A percentile compares a stretch with the other conserved stretches of the same genome.
Conservation (phyloP, 2,329 filamentous ascomycete genomes). For the Neonectria coccinea region DNA sequence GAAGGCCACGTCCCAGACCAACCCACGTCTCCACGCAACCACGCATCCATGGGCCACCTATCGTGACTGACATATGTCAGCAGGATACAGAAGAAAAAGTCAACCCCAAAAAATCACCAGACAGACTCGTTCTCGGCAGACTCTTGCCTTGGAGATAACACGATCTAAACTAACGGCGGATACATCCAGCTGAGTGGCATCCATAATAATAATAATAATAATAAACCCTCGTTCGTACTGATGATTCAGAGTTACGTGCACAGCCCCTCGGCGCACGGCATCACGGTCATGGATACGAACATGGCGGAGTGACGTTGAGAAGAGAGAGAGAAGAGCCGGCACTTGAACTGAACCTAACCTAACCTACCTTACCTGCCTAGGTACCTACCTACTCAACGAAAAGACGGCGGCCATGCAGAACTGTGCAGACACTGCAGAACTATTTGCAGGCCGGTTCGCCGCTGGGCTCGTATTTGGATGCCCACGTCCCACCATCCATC, state of each 20-base stretch:
- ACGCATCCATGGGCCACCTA: background rate
- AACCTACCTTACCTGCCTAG: background rate
- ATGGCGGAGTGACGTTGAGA: constrained; percentile 9
- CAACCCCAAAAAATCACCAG: background rate
- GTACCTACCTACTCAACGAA: background rate
- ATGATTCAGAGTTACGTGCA: constrained; percentile 11
- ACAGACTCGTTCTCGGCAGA: no score
- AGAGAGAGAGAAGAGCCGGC: constrained; percentile 4
- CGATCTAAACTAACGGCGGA: background rate
- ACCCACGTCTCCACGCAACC: constrained; percentile 18
- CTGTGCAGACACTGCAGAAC: constrained; percentile 12
- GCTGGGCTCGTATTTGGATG: constrained; percentile 30
- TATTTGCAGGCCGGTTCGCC: constrained; percentile 16
- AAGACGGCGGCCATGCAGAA: background rate
- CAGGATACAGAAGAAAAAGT: background rate
- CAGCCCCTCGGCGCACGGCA: constrained; percentile 10
- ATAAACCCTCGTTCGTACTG: background rate
- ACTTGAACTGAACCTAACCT: constrained; percentile 4
- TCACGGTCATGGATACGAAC: constrained; percentile 27
- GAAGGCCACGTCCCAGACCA: constrained; percentile 8
- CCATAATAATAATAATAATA: background rate
- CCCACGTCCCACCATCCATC: constrained; percentile 13
- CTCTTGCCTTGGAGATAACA: background rate
- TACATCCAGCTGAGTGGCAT: background rate
- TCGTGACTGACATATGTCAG: constrained; percentile 24